Base-by-base conservation (phyloP, 2,329 filamentous ascomycete species). In the Apiospora marii region DNA sequence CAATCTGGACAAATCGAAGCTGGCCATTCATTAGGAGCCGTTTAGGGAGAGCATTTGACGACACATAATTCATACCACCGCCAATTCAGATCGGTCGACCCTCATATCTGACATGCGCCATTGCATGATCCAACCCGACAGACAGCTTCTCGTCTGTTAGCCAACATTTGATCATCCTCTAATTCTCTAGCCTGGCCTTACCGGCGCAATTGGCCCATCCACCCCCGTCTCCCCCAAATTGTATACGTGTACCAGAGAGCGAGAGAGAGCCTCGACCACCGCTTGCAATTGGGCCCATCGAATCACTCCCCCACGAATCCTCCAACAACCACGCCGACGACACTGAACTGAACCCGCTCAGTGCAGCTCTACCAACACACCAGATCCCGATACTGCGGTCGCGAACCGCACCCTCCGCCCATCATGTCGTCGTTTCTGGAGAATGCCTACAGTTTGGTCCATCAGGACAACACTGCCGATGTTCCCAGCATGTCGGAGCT, bases 381-480 rank as follows among this genome's bases (percentile, higher is more conserved):
- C 22, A 22, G 13, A 41, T 64, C 34, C 58, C 19, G 58, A 64
- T 64, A 64, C 34, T 64, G 58, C 58, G 58, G 58, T 64, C 58
- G 58, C 58, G 58, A 41, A 41, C 58, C 58, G 58, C 58, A 64
- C 58, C 58, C 58, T 41, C 58, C 58, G 58, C 58, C 70, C 70
- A 73, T 78, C 85, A 99, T 98, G 96, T 93, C 96, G 85, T 93
- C 93, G 78, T 98, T 97, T 84, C 90, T 98, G 75, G 96, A 99
- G 83, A 93, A 94, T 84, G 90, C 96, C 77, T 99, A 98, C 89
- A 98, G 94, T 85, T 86, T 99, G 85, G 94, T 99, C 85, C 95
- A 98, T 85, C 92, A 96, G 90, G 96, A 99, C 90, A 98, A 98
- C 88, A 90, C 94, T 75, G 94, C 95, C 77, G 96, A 98, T 83